Evolutionary conservation across 1,284 basidiomycete species (phyloP).

Genomic region (Athelia sp.): DNA sequence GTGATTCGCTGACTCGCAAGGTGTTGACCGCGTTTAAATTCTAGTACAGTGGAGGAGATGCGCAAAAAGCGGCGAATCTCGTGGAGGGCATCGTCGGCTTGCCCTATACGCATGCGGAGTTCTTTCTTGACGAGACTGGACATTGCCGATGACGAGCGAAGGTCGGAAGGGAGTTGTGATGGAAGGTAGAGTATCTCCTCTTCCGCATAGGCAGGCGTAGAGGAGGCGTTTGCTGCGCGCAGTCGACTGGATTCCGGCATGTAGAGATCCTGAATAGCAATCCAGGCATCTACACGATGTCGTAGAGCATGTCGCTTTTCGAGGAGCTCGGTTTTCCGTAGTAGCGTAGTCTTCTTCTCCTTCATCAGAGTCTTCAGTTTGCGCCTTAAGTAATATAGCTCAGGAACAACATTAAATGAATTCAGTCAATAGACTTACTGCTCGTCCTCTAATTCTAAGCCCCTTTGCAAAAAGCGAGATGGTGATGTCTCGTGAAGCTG

Average conservation of each 20-base stretch:
- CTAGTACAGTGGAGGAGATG: neutral
- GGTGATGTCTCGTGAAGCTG: slow-evolving; percentile 5
- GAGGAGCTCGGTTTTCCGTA: neutral
- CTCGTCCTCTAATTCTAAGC: slow-evolving; percentile 11
- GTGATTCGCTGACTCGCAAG: neutral
- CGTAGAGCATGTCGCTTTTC: slow-evolving; percentile 4
- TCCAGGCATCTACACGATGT: slow-evolving; percentile 2
- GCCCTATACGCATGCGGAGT: slow-evolving; percentile 3
- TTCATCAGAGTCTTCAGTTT: neutral
- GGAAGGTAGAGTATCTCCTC: neutral
- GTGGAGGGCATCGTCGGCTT: slow-evolving; percentile 4
- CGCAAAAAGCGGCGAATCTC: slow-evolving; percentile 6
- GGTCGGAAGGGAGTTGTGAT: neutral
- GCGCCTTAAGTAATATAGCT: neutral
- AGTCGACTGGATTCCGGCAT: slow-evolving; percentile 3
- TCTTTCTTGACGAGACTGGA: slow-evolving; percentile 6
- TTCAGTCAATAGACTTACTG: slow-evolving; percentile 12
- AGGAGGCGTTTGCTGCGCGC: neutral
- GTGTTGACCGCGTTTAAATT: neutral
- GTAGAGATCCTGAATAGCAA: slow-evolving; percentile 6
- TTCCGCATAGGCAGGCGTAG: neutral
- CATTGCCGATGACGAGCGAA: neutral
- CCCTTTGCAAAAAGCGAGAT: slow-evolving; percentile 6
- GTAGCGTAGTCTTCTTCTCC: neutral
- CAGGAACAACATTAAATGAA: neutral